Percentiles rank a stretch among this genome's conserved stretches.
phyloP scores from a whole-genome alignment of 2,329 filamentous ascomycete species.

The Lojkania enalia region DNA sequence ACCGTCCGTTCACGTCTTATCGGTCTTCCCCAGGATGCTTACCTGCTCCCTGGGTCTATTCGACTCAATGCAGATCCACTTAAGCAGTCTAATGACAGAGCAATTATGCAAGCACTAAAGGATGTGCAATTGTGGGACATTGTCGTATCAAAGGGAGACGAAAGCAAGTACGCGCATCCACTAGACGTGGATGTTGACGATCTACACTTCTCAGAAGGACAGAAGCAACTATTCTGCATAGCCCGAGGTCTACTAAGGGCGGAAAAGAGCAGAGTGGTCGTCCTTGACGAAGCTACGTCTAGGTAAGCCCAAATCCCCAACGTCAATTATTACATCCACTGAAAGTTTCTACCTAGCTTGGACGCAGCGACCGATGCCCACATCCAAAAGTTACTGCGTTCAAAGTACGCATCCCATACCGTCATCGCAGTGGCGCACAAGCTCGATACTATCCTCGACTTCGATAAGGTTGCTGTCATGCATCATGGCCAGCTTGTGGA shows the following conservation, averaged over 20 bases:
- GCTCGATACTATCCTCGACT: constrained; percentile 59
- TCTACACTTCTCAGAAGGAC: constrained; percentile 51
- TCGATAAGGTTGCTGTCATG: constrained; percentile 57
- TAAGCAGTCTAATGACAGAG: constrained; percentile 40
- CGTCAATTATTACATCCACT: background rate
- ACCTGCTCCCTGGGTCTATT: constrained; percentile 54
- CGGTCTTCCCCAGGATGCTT: constrained; percentile 57
- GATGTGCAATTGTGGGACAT: constrained; percentile 52
- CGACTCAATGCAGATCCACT: constrained; percentile 55
- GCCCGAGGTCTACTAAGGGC: constrained; percentile 58
- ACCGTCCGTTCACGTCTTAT: constrained; percentile 52
- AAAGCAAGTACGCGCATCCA: constrained; percentile 35
- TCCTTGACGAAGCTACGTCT: constrained; percentile 39
- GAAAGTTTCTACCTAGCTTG: constrained; percentile 49
- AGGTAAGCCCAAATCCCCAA: background rate
- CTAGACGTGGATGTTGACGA: constrained; percentile 37
- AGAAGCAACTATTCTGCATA: constrained; percentile 67
- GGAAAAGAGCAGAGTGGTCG: constrained; percentile 29
- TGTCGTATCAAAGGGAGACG: constrained; percentile 40
- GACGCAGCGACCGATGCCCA: constrained; percentile 61
- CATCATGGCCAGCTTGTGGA: constrained; percentile 55
- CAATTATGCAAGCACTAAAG: constrained; percentile 49
- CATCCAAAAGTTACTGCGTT: constrained; percentile 61
- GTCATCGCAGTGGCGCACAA: constrained; percentile 63
- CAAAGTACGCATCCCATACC: constrained; percentile 59